A percentile compares a stretch with the other conserved stretches of the same genome.
phyloP scores from a whole-genome alignment of 176 grass and related monocot genomes.

The Oryza meyeriana region DNA sequence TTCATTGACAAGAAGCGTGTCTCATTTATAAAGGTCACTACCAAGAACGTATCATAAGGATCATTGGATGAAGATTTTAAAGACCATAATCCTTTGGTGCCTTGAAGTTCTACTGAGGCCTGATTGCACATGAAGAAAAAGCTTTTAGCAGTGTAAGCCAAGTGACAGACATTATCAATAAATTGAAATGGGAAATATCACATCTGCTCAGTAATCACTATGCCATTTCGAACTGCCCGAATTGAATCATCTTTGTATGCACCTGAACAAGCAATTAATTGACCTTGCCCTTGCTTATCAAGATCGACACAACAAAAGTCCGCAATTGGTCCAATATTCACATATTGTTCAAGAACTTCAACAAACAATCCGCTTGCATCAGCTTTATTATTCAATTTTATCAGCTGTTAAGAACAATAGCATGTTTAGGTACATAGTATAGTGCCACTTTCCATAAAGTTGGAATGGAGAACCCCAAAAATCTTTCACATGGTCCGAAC shows the following conservation, averaged over 20 bases:
- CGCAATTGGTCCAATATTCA: slow-evolving; percentile 60
- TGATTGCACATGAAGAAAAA: slow-evolving; percentile 30
- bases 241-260: slow-evolving; percentile 70
- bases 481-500: slow-evolving; percentile 2
- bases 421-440: background rate
- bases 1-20: slow-evolving; percentile 63
- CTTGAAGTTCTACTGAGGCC: slow-evolving; percentile 70
- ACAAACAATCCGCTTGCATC: slow-evolving; percentile 66
- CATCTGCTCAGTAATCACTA: slow-evolving; percentile 65
- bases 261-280: slow-evolving; percentile 66
- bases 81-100: slow-evolving; percentile 69
- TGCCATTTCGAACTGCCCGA: slow-evolving; percentile 54
- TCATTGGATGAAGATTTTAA: slow-evolving; percentile 49
- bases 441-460: background rate
- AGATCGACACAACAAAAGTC: slow-evolving; percentile 73
- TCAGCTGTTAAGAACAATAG: slow-evolving; percentile 37
- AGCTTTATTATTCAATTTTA: slow-evolving; percentile 69
- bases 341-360: slow-evolving; percentile 62
- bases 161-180: background rate
- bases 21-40: slow-evolving; percentile 69
- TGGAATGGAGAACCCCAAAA: background rate
- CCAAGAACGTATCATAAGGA: slow-evolving; percentile 59
- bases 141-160: slow-evolving; percentile 22
- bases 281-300: slow-evolving; percentile 63
- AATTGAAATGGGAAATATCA: slow-evolving; percentile 10